Conservation (phyloP, 345 rosid species). For the Eucalyptus regnans region DNA sequence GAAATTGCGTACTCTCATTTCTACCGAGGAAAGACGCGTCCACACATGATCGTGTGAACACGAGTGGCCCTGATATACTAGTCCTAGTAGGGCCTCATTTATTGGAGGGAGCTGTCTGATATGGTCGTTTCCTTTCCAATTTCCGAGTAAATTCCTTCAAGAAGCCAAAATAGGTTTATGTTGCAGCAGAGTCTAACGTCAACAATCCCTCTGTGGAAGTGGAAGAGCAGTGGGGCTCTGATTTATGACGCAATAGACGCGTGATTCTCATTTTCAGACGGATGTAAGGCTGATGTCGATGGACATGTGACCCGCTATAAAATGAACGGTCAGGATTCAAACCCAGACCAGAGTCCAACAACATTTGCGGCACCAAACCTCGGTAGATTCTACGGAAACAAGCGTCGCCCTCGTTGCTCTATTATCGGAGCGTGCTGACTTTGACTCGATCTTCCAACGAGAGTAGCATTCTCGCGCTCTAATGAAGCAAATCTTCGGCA, state of each 20-base stretch:
- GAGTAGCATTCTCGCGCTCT: background rate
- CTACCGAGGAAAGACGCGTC: background rate
- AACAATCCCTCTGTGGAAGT: background rate
- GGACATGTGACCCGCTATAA: background rate
- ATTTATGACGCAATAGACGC: background rate
- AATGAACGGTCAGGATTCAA: background rate
- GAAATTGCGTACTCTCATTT: background rate
- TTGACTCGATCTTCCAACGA: background rate
- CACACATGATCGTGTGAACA: background rate
- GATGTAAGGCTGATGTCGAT: background rate
- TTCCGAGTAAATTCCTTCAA: background rate
- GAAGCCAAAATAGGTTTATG: background rate
- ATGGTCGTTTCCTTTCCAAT: background rate
- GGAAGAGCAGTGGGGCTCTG: background rate
- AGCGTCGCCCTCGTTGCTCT: background rate
- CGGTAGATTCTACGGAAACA: background rate
- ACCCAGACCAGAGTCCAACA: background rate
- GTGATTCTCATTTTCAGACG: background rate
- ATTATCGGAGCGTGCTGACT: background rate
- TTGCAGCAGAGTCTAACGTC: background rate
- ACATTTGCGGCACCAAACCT: background rate
- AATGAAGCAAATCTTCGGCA: background rate
- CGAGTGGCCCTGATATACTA: background rate
- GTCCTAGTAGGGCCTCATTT: background rate
- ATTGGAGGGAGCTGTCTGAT: background rate